These are phyloP conservation scores for Gnomoniopsis sp. DNA, from an alignment of 2,329 filamentous ascomycete species.

Conservation along the genomic window DNA sequence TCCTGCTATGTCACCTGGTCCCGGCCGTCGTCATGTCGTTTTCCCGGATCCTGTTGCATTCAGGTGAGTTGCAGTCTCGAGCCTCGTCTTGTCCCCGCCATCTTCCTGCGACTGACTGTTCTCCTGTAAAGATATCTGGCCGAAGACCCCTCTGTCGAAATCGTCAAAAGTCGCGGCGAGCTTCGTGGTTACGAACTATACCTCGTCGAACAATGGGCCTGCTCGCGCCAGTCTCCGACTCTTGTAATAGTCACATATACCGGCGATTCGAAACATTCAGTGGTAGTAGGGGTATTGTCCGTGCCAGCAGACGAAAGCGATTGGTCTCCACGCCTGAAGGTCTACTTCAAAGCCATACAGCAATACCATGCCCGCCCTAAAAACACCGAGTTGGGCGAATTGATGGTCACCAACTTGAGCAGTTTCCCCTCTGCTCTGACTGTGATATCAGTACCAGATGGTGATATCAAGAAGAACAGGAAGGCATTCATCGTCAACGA, in stretches of 20 bases:
- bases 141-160: conserved; percentile 72
- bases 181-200: conserved; percentile 89
- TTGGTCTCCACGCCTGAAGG: conserved; percentile 75
- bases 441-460: conserved; percentile 85
- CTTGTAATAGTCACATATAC: conserved; percentile 92
- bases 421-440: conserved; percentile 89
- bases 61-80: conserved; percentile 34
- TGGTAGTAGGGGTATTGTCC: conserved; percentile 76
- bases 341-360: conserved; percentile 83
- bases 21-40: conserved; percentile 44
- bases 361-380: conserved; percentile 82
- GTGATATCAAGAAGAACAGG: conserved; percentile 76
- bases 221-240: conserved; percentile 84
- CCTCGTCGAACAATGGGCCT: conserved; percentile 96
- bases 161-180: conserved; percentile 67
- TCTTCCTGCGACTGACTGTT: not conserved
- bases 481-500: conserved; percentile 92
- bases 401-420: conserved; percentile 93
- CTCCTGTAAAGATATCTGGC: conserved; percentile 65
- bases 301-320: conserved; percentile 74
- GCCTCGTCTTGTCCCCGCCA: not conserved
- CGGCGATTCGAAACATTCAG: conserved; percentile 73
- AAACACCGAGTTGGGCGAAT: conserved; percentile 74
- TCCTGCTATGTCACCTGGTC: conserved; percentile 26
- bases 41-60: conserved; percentile 58